Evolutionary conservation across 1,284 basidiomycete genomes (phyloP).

Genomic region (Moesziomyces antarcticus): DNA sequence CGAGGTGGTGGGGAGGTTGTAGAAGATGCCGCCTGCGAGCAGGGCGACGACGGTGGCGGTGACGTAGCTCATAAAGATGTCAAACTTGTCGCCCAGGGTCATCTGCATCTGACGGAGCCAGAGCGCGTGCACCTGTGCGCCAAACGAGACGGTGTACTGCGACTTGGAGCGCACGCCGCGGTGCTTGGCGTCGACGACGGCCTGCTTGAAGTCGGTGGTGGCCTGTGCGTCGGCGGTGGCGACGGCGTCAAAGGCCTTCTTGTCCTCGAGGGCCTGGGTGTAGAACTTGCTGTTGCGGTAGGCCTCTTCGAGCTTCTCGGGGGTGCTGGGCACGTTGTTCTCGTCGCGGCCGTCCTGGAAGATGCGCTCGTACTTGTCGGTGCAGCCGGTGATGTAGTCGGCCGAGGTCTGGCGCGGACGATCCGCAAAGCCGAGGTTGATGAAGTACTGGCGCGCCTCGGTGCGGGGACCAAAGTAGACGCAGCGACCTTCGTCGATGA

Average conservation of each 20-base stretch:
- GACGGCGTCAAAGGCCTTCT: constrained; percentile 74
- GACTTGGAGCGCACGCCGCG: constrained; percentile 83
- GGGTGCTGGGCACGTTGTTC: constrained; percentile 77
- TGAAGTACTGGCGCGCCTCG: constrained; percentile 58
- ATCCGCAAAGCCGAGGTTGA: constrained; percentile 67
- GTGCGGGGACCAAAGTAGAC: constrained; percentile 63
- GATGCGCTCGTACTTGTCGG: constrained; percentile 52
- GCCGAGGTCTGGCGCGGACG: constrained; percentile 76
- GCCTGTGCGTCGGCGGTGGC: constrained; percentile 75
- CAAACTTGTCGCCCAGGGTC: constrained; percentile 83
- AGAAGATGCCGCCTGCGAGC: constrained; percentile 84
- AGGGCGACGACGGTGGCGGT: constrained; percentile 74
- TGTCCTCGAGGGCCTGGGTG: constrained; percentile 71
- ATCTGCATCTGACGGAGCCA: constrained; percentile 81
- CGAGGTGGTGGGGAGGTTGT: constrained; percentile 70
- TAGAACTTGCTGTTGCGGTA: constrained; percentile 75
- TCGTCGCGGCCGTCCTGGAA: constrained; percentile 78
- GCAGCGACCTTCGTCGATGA: constrained; percentile 63
- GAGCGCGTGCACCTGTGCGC: constrained; percentile 71
- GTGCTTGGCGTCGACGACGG: constrained; percentile 83
- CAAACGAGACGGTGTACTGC: constrained; percentile 82
- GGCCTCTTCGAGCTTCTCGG: constrained; percentile 78
- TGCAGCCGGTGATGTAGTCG: constrained; percentile 61
- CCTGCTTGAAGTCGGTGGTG: constrained; percentile 77
- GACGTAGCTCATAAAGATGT: constrained; percentile 72